A percentile compares a stretch with the other conserved stretches of the same genome.
Conservation (phyloP, 345 rosid species). For the Ceriops decandra region DNA sequence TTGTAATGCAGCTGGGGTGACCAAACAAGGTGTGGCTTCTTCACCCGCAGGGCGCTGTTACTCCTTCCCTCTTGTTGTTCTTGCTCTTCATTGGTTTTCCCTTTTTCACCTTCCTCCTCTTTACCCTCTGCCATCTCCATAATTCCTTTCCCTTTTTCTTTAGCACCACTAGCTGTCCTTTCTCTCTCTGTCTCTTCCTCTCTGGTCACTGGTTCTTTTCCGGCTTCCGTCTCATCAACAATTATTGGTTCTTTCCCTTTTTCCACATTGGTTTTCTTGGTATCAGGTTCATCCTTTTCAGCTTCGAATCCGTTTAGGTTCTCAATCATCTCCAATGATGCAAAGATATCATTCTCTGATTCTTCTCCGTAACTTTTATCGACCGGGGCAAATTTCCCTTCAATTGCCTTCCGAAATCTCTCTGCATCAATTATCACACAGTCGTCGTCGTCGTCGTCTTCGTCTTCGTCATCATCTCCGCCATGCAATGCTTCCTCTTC, state of each 20-base stretch:
- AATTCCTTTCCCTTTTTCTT: background rate
- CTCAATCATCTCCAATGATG: background rate
- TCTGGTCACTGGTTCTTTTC: background rate
- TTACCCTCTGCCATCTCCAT: background rate
- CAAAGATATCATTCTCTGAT: background rate
- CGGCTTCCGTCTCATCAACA: too few relatives aligned
- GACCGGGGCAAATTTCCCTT: background rate
- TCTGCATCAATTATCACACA: background rate
- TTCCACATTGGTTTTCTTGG: too few relatives aligned
- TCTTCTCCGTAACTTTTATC: background rate
- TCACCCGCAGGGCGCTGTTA: background rate
- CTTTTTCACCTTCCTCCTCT: background rate
- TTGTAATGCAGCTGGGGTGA: constrained; percentile 36
- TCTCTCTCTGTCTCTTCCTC: background rate
- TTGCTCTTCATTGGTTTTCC: too few relatives aligned
- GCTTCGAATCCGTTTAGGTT: background rate
- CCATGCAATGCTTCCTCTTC: background rate
- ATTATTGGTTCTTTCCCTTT: too few relatives aligned
- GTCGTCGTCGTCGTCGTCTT: too few relatives aligned
- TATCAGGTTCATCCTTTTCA: background rate
- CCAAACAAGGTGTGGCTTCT: constrained; percentile 29
- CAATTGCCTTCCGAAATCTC: background rate
- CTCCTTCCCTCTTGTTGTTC: background rate
- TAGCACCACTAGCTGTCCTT: background rate
- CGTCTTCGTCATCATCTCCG: too few relatives aligned